These are phyloP conservation scores for Mortierella sp. DNA, from an alignment of 371 early-diverging fungal genomes.

Conservation along the genomic window DNA sequence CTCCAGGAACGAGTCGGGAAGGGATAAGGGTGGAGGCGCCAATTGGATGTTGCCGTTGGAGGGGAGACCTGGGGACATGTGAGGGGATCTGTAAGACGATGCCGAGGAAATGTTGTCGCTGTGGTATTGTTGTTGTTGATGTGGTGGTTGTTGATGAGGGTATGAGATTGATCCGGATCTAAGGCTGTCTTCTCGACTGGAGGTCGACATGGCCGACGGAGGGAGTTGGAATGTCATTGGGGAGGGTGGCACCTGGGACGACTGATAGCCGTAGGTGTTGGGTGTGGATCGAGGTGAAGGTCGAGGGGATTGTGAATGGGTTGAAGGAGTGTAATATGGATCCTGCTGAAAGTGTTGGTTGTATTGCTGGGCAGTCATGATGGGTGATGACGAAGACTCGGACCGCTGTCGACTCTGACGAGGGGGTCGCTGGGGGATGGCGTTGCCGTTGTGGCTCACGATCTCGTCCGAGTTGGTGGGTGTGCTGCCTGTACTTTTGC, in stretches of 20 bases:
- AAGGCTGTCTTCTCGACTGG: constrained; percentile 30
- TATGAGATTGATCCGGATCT: constrained; percentile 34
- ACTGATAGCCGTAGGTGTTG: constrained; percentile 20
- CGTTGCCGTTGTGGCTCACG: not conserved
- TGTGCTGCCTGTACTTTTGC: constrained; percentile 19
- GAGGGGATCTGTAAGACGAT: constrained; percentile 37
- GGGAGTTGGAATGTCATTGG: constrained; percentile 43
- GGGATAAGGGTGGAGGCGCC: constrained; percentile 36
- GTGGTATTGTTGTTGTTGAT: constrained; percentile 16
- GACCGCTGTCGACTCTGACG: constrained; percentile 34
- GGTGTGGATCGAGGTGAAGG: constrained; percentile 49
- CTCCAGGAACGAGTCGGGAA: constrained; percentile 50
- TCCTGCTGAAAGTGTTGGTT: constrained; percentile 44
- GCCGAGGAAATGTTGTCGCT: constrained; percentile 11
- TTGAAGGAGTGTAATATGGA: constrained; percentile 31
- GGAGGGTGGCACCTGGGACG: constrained; percentile 33
- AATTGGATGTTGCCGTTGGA: constrained; percentile 5
- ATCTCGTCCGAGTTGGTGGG: constrained; percentile 48
- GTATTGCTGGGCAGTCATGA: constrained; percentile 33
- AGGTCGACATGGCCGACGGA: constrained; percentile 43
- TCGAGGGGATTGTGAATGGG: constrained; percentile 33
- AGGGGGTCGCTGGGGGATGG: constrained; percentile 44
- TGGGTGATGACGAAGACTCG: constrained; percentile 32
- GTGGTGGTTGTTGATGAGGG: not conserved
- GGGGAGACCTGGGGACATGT: constrained; percentile 35